Evolutionary conservation across 306 rosid genomes (phyloP).

Genomic region (Clitoria ternatea): DNA sequence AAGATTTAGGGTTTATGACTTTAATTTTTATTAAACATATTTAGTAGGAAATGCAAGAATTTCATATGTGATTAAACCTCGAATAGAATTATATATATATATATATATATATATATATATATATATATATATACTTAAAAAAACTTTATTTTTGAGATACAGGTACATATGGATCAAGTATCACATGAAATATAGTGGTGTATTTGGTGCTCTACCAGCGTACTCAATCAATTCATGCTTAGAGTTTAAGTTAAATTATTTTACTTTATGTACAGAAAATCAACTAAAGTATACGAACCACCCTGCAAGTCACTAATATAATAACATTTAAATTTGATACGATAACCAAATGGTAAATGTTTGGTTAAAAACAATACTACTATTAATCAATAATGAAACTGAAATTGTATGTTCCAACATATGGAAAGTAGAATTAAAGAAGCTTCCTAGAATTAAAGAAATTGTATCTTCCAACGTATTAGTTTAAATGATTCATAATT

Average conservation of each 20-base stretch:
- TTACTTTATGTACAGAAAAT: background rate
- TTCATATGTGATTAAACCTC: too few species aligned
- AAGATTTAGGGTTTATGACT: too few species aligned
- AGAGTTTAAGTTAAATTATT: background rate
- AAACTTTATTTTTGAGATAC: background rate
- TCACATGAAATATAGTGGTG: background rate
- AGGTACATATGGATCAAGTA: slow-evolving; percentile 12
- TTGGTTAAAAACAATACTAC: slow-evolving; percentile 23
- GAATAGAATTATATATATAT: too few species aligned
- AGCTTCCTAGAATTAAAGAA: slow-evolving; percentile 13
- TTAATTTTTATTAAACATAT: too few species aligned
- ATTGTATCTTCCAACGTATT: too few species aligned
- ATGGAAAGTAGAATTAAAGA: slow-evolving; percentile 9
- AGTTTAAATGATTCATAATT: too few species aligned
- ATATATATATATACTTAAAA: too few species aligned
- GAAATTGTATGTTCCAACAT: background rate
- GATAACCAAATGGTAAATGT: slow-evolving; percentile 17
- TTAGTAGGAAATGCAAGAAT: too few species aligned
- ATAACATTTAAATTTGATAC: background rate
- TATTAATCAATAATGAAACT: background rate
- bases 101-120: too few species aligned
- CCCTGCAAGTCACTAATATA: background rate
- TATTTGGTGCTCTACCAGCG: background rate
- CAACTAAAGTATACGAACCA: background rate
- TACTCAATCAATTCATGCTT: background rate